Evolutionary conservation across 768 basidiomycete species (phyloP), one percentile per base, ranked within the genome.

Genomic region (Hydnomerulius pinastri): DNA sequence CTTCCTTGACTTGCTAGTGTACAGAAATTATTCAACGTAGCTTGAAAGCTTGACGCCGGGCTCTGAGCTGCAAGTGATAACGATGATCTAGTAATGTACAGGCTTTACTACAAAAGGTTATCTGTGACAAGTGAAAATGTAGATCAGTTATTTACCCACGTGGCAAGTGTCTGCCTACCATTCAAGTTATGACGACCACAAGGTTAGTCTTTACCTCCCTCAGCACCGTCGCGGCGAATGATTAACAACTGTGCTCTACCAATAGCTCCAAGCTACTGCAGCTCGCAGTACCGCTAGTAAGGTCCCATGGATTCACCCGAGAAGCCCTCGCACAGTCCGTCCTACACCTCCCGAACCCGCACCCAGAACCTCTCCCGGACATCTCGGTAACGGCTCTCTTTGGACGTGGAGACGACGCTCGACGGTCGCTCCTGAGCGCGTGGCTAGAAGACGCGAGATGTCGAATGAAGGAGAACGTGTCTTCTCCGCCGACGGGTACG

Each of bases 231-330:
- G 15, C 20, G 18, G 27, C 42, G 5, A 17, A 17, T 36, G 21
- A 18, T 11, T 47, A 29, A 13, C 12, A 29, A 15, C 30, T 33
- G 25, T 17, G 25, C 7, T 17, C 6, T 9, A 29, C 17, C 11
- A 24, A 21, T 39, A 58, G 53, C 48, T 51, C 60, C 3, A 65
- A 71, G 38, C 73, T 90, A 8, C 68, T 92, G 17, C 76, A 79
- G 54, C 74, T 79, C 24, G 82, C 90, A 0, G 40, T 89, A 1
- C 84, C 87, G 3, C 74, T 90, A 18, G 75, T 92, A 39, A 65
- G 63, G 48, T 76, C 76, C 6, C 78, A 89, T 56, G 90, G 90
- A 8, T 92, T 92, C 65, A 86, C 90, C 10, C 80, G 90, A 17
- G 74, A 81, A 24, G 77, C 87, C 0, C 75, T 92, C 9, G 77